phyloP scores from a whole-genome alignment of 2,329 filamentous ascomycete genomes.

The Samsoniella hepiali region DNA sequence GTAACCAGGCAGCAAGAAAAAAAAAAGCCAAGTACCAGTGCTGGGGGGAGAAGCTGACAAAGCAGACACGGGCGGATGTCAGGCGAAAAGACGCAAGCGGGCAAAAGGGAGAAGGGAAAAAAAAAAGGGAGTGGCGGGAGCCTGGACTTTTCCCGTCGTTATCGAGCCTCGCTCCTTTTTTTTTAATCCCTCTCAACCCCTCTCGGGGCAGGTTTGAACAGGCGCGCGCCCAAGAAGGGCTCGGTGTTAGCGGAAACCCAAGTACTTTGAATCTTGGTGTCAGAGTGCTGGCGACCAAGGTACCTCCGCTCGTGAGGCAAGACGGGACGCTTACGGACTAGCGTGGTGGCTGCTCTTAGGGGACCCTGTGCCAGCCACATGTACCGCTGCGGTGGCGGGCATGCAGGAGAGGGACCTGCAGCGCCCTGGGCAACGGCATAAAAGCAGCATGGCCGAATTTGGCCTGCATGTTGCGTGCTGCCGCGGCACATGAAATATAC shows the following conservation, averaged over 20 bases:
- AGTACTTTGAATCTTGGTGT: neutral
- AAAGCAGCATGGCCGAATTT: neutral
- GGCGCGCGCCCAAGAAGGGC: neutral
- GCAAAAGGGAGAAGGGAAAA: neutral
- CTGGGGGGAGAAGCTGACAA: conserved; percentile 12
- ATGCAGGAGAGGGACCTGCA: neutral
- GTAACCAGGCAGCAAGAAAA: conserved; percentile 9
- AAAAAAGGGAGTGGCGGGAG: neutral
- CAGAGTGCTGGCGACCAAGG: neutral
- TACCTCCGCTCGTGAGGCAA: neutral
- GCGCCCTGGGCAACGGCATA: neutral
- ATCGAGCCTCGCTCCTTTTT: neutral
- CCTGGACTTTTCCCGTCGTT: neutral
- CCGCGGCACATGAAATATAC: neutral
- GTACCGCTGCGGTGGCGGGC: too few relatives aligned
- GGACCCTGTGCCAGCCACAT: neutral
- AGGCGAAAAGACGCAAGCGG: neutral
- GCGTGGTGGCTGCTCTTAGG: neutral
- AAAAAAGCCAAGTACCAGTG: neutral
- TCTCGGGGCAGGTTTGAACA: neutral
- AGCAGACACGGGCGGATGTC: neutral
- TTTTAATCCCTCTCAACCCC: neutral
- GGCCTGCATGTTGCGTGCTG: conserved; percentile 1
- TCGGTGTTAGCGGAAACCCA: conserved; percentile 7
- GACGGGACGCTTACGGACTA: neutral